A percentile compares a stretch with the other conserved stretches of the same genome.
Conservation (phyloP, 306 rosid genomes). For the Rosa persica region DNA sequence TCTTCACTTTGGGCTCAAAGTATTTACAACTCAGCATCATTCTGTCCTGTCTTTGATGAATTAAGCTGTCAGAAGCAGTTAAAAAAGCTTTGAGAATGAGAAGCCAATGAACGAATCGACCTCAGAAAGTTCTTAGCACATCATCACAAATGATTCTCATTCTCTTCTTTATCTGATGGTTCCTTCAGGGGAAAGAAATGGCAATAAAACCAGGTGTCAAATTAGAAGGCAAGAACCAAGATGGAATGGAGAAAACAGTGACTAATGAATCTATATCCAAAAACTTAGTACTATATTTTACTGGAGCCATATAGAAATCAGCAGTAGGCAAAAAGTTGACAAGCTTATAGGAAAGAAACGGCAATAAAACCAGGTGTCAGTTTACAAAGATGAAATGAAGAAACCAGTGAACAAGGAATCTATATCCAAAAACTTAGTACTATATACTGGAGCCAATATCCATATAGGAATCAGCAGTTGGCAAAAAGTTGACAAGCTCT, state of each 20-base stretch:
- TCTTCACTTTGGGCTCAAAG: constrained; percentile 14
- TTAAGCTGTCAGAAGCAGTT: constrained; percentile 22
- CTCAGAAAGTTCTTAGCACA: constrained; percentile 20
- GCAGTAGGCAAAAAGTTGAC: constrained; percentile 1
- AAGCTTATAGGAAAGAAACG: neutral
- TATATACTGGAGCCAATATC: neutral
- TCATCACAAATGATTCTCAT: constrained; percentile 23
- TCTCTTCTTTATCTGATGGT: constrained; percentile 18
- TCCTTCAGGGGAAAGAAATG: constrained; percentile 29
- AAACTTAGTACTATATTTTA: neutral
- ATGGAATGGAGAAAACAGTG: neutral
- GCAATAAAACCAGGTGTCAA: constrained; percentile 2
- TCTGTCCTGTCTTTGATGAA: constrained; percentile 21
- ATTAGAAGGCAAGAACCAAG: neutral
- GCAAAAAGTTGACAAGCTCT: neutral
- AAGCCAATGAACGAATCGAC: constrained; percentile 26
- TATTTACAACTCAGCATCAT: constrained; percentile 24
- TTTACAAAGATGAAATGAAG: neutral
- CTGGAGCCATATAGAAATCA: neutral
- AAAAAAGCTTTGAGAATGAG: constrained; percentile 22
- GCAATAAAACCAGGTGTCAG: constrained; percentile 3
- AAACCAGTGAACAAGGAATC: neutral
- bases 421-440: neutral
- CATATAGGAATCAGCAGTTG: neutral
- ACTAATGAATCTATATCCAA: neutral